Base-by-base conservation (phyloP, 164 flowering plant genomes). In the Malania oleifera region DNA sequence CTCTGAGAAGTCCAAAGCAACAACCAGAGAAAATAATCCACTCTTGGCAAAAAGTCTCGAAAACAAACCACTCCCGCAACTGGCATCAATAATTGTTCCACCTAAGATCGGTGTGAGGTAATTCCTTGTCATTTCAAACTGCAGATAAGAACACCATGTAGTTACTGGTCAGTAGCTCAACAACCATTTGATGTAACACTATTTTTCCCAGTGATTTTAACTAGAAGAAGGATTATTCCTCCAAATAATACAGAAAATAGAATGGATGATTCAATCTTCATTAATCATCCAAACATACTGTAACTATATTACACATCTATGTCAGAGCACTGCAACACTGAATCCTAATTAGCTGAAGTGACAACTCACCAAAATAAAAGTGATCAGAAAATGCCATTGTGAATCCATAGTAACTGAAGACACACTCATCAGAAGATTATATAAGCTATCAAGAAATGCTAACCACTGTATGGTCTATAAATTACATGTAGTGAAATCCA, bases 61-160 rank as follows among this genome's bases (percentile, higher is more conserved):
- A 62, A 92, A 89, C 53, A 87, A 6, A 18, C 98, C 98, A 71
- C 95, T 89, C 24, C 87, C 96, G 66, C 96, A 92, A 67, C 98
- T 92, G 37, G 98, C 96, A 80, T 92, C 98, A 48, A 89, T 60
- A 20, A 92, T 81, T 34, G 72, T 82, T 61, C 98, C 98, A 57
- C 96, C 93, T 50, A 82, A 61, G 20, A 80, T 90, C 18, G 96
- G 96, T 68, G 76, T 71, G 13, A 92, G 69, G 75, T 77, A 89
- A 29, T 67, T 72, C 73, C 76, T 84, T 19, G 78, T 79, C 93
- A 87, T 48, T 70, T 87, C 96, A 82, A 92, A 89, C 98, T 91
- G 95, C 80, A 80, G 40, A 4, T n/a, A 69, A 54, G 52, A 59
- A 25, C 41, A 64, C 27, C 12, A 35, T 15, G 38, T 39, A 5